phyloP scores from a whole-genome alignment of 352 stramenopile species.

The Phytophthora kernoviae region DNA sequence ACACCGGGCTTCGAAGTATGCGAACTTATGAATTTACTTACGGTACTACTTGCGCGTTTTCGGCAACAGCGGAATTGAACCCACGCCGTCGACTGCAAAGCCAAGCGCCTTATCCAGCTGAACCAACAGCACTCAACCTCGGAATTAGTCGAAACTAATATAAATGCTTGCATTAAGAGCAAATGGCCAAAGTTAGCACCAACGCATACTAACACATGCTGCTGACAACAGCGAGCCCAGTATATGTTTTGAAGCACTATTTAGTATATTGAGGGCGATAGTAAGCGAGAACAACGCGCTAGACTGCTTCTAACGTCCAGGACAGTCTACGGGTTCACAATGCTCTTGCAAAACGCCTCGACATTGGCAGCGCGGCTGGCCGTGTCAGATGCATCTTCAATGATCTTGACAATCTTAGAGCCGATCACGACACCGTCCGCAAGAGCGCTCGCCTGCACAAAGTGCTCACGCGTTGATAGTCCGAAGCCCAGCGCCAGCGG shows the following conservation, averaged over 20 bases:
- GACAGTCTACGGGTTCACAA: slow-evolving; percentile 48
- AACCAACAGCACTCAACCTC: slow-evolving; percentile 24
- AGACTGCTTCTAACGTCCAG: neutral
- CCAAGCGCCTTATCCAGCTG: slow-evolving; percentile 10
- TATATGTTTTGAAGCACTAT: neutral
- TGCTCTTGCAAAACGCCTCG: slow-evolving; percentile 79
- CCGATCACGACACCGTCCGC: slow-evolving; percentile 92
- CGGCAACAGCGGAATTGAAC: slow-evolving; percentile 60
- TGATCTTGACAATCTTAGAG: slow-evolving; percentile 88
- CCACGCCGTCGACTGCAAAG: slow-evolving; percentile 23
- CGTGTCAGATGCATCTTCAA: slow-evolving; percentile 69
- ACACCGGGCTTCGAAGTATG: slow-evolving; percentile 91
- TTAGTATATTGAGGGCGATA: slow-evolving; percentile 21
- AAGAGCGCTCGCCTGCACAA: slow-evolving; percentile 90
- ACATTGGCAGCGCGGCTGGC: slow-evolving; percentile 69
- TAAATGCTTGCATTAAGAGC: neutral
- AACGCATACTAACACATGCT: no score
- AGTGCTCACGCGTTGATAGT: slow-evolving; percentile 94
- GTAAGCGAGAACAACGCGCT: neutral
- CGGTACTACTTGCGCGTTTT: slow-evolving; percentile 11
- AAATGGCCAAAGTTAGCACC: neutral
- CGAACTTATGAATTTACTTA: slow-evolving; percentile 21
- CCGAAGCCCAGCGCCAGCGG: slow-evolving; percentile 98
- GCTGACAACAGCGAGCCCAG: no score
- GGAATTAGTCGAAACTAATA: neutral